These are phyloP conservation scores for Metarhizium anisopliae DNA, from an alignment of 2,329 filamentous ascomycete genomes.

Conservation along the genomic window DNA sequence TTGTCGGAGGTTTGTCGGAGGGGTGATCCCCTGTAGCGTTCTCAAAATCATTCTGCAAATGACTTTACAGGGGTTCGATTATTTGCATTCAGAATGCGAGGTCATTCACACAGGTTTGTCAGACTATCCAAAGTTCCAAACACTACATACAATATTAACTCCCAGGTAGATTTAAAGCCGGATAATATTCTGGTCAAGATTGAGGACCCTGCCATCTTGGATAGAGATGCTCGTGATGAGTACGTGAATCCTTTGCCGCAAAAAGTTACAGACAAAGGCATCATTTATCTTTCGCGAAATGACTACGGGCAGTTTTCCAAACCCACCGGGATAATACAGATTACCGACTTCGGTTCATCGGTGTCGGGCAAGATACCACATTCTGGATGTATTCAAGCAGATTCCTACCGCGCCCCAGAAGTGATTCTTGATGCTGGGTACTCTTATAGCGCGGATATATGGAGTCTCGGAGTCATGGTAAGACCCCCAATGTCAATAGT, in stretches of 20 bases:
- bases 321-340: conserved; percentile 11
- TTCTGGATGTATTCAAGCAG: conserved; percentile 9
- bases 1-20: conserved; percentile 9
- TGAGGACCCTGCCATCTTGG: conserved; percentile 10
- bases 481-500: not conserved
- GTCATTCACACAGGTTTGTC: conserved; percentile 13
- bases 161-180: conserved; percentile 11
- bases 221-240: conserved; percentile 12
- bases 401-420: conserved; percentile 13
- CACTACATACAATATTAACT: not conserved
- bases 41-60: conserved; percentile 14
- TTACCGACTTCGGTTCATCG: conserved; percentile 12
- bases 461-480: conserved; percentile 16
- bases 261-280: conserved; percentile 8
- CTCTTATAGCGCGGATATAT: conserved; percentile 12
- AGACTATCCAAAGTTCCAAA: not conserved
- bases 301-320: conserved; percentile 10
- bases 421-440: conserved; percentile 14
- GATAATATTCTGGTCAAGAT: conserved; percentile 14
- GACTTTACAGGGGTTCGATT: conserved; percentile 14
- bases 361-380: conserved; percentile 5
- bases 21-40: conserved; percentile 11
- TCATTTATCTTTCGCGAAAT: conserved; percentile 15
- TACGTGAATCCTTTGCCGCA: conserved; percentile 13
- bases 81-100: conserved; percentile 14